Evolutionary conservation across 495 filamentous ascomycete genomes (phyloP).

Genomic region (Aspergillus incahuasiensis): DNA sequence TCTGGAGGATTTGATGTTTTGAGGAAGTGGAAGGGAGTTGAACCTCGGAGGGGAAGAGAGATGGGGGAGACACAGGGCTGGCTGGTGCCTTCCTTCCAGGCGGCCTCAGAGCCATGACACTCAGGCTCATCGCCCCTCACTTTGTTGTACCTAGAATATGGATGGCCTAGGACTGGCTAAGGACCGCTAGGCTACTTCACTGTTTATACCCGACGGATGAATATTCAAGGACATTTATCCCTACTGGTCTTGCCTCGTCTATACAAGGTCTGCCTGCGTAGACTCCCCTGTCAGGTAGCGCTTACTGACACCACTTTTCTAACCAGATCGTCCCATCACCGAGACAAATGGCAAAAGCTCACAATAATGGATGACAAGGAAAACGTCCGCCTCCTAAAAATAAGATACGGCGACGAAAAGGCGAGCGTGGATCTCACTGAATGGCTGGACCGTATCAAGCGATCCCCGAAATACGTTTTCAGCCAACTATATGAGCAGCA

Average conservation of each 20-base stretch:
- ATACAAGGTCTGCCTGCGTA: background rate
- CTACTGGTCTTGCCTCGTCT: background rate
- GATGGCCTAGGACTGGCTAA: background rate
- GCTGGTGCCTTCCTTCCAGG: background rate
- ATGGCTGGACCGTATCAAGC: background rate
- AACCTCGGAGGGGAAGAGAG: background rate
- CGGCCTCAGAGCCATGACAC: background rate
- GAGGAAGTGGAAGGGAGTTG: background rate
- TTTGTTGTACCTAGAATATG: background rate
- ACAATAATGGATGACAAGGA: background rate
- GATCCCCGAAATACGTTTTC: background rate
- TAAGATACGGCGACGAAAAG: background rate
- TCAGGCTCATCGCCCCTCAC: too few species aligned
- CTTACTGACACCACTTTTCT: background rate
- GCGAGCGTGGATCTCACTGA: background rate
- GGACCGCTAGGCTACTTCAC: background rate
- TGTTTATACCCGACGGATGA: background rate
- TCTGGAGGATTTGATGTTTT: background rate
- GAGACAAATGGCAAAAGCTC: background rate
- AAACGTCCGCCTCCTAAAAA: background rate
- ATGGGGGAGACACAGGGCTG: background rate
- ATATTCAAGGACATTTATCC: background rate
- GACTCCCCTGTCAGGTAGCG: background rate
- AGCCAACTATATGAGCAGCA: background rate
- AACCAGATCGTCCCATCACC: background rate